A percentile compares a stretch with the other conserved stretches of the same genome.
These are phyloP conservation scores for Phialocephala subalpina DNA, from an alignment of 2,329 filamentous ascomycete genomes.

Conservation along the genomic window DNA sequence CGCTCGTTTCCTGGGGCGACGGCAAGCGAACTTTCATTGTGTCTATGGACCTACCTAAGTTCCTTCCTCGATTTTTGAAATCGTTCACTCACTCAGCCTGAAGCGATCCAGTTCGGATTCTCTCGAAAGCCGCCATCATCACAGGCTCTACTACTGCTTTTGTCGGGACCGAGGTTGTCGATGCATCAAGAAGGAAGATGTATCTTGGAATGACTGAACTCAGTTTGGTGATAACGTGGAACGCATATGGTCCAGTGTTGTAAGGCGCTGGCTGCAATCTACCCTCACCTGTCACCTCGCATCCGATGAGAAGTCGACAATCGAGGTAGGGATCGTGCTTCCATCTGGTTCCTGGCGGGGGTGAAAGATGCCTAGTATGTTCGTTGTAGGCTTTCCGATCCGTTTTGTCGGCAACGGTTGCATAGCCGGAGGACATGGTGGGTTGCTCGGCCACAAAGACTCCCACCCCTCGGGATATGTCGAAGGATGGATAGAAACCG, in stretches of 20 bases:
- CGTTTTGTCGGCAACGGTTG: too few species aligned
- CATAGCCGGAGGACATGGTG: neutral
- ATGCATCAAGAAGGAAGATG: neutral
- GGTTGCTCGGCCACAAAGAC: neutral
- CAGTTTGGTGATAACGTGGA: neutral
- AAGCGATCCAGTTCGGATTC: neutral
- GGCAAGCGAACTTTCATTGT: neutral
- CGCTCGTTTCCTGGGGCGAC: neutral
- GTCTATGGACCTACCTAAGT: conserved; percentile 1
- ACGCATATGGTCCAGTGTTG: neutral
- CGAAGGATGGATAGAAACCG: neutral
- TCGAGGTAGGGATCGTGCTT: neutral
- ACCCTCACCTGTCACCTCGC: neutral
- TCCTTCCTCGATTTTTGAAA: neutral
- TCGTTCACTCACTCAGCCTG: neutral
- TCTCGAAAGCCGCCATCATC: neutral
- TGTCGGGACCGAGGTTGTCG: neutral
- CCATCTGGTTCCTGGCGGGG: neutral
- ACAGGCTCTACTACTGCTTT: neutral
- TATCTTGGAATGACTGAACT: neutral
- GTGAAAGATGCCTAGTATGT: too few species aligned
- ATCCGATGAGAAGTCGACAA: neutral
- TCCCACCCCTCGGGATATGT: neutral
- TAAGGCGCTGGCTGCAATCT: neutral
- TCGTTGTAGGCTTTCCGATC: too few species aligned